These are phyloP conservation scores for Capronia epimyces DNA, from an alignment of 2,329 filamentous ascomycete genomes.

Conservation along the genomic window DNA sequence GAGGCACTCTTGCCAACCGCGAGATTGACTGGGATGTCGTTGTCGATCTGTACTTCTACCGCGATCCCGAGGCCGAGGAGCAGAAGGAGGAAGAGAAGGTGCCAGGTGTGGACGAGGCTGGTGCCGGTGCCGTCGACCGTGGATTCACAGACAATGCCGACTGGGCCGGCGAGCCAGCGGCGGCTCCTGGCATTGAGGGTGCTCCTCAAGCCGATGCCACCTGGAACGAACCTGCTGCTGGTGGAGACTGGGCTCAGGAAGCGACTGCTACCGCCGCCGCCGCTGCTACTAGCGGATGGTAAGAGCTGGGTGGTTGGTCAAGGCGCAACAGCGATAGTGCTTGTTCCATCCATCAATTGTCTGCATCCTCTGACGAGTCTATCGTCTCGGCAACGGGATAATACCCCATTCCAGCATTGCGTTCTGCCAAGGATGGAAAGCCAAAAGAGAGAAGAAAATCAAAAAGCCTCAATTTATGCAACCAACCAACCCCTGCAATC, in stretches of 20 bases:
- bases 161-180: conserved; percentile 58
- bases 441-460: not conserved
- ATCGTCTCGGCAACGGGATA: conserved; percentile 18
- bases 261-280: conserved; percentile 33
- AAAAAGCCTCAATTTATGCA: not conserved
- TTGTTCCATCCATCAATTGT: conserved; percentile 5
- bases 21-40: conserved; percentile 99
- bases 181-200: conserved; percentile 61
- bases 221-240: conserved; percentile 53
- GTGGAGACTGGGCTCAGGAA: conserved; percentile 44
- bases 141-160: conserved; percentile 85
- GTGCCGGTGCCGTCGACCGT: conserved; percentile 68
- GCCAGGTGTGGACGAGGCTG: conserved; percentile 77
- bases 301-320: conserved; percentile 27
- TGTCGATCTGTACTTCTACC: conserved; percentile 99
- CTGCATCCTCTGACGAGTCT: too few species aligned
- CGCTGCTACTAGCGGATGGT: conserved; percentile 33
- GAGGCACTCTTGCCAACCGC: conserved; percentile 90
- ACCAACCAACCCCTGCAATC: not conserved
- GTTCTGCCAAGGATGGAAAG: not conserved
- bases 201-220: conserved; percentile 53
- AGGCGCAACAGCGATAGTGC: not conserved
- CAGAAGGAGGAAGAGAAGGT: conserved; percentile 92
- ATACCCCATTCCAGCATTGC: not conserved
- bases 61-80: conserved; percentile 98